These are phyloP conservation scores for Candida orba DNA, from an alignment of 805 yeast species.

Conservation along the genomic window DNA sequence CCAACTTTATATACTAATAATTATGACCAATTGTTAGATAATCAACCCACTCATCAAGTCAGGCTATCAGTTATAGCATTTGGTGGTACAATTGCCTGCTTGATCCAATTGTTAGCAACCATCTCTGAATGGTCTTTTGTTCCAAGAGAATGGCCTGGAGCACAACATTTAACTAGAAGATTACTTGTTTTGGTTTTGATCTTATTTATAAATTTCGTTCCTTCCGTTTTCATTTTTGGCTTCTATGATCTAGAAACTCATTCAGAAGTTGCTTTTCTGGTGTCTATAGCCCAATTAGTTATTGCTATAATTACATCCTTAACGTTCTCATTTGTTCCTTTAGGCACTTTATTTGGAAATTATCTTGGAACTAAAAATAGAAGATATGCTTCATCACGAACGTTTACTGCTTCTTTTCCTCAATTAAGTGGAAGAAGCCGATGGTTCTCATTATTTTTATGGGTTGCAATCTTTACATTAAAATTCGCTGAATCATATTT, in stretches of 20 bases:
- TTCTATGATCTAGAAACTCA: constrained; percentile 32
- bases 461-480: constrained; percentile 59
- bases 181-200: constrained; percentile 35
- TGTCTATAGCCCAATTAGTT: constrained; percentile 48
- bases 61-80: constrained; percentile 52
- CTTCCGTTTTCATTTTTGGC: constrained; percentile 45
- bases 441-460: constrained; percentile 58
- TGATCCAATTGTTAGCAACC: constrained; percentile 51
- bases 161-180: constrained; percentile 48
- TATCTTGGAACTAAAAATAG: constrained; percentile 35
- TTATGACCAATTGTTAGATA: constrained; percentile 46
- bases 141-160: constrained; percentile 70
- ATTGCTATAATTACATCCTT: constrained; percentile 49
- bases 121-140: constrained; percentile 54
- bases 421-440: constrained; percentile 44
- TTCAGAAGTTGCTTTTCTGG: constrained; percentile 30
- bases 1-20: constrained; percentile 60
- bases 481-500: constrained; percentile 75
- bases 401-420: constrained; percentile 57
- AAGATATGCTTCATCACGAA: constrained; percentile 43
- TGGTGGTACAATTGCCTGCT: constrained; percentile 59
- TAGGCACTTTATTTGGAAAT: constrained; percentile 45
- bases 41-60: constrained; percentile 54
- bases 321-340: constrained; percentile 54
- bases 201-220: constrained; percentile 41